Percentiles rank a stretch among this genome's conserved stretches.
These are phyloP conservation scores for Botrytis medusae DNA, from an alignment of 2,329 filamentous ascomycete genomes.

Conservation along the genomic window DNA sequence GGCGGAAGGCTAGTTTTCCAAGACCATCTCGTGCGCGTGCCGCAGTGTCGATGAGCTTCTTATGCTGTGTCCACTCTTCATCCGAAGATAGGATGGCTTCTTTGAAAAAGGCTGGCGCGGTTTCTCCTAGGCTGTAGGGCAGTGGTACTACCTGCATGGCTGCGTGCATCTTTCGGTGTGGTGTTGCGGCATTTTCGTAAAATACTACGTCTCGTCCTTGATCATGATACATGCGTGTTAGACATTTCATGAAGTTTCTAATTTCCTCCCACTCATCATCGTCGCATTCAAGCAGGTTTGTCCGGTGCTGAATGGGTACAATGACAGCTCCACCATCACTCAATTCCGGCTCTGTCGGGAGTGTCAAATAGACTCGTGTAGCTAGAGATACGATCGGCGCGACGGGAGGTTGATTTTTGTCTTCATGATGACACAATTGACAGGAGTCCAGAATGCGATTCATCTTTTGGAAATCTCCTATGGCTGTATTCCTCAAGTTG, in stretches of 20 bases:
- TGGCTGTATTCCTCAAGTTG: constrained; percentile 82
- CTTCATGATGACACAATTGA: constrained; percentile 90
- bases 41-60: constrained; percentile 87
- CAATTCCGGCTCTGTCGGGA: constrained; percentile 87
- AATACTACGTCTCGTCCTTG: constrained; percentile 92
- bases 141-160: constrained; percentile 84
- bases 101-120: constrained; percentile 88
- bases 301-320: constrained; percentile 81
- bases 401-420: constrained; percentile 69
- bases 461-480: constrained; percentile 86
- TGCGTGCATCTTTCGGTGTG: constrained; percentile 77
- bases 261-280: constrained; percentile 99
- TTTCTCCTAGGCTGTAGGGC: constrained; percentile 87
- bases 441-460: constrained; percentile 83
- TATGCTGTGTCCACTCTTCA: constrained; percentile 94
- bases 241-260: constrained; percentile 96
- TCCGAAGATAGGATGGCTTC: constrained; percentile 88
- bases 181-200: constrained; percentile 92
- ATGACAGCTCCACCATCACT: constrained; percentile 82
- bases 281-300: constrained; percentile 93
- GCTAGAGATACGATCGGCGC: constrained; percentile 85
- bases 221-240: constrained; percentile 92
- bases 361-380: constrained; percentile 82
- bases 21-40: constrained; percentile 64
- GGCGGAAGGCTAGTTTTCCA: constrained; percentile 79